A percentile compares a stretch with the other conserved stretches of the same genome.
phyloP scores from a whole-genome alignment of 768 basidiomycete genomes.

The Fibroporia radiculosa region DNA sequence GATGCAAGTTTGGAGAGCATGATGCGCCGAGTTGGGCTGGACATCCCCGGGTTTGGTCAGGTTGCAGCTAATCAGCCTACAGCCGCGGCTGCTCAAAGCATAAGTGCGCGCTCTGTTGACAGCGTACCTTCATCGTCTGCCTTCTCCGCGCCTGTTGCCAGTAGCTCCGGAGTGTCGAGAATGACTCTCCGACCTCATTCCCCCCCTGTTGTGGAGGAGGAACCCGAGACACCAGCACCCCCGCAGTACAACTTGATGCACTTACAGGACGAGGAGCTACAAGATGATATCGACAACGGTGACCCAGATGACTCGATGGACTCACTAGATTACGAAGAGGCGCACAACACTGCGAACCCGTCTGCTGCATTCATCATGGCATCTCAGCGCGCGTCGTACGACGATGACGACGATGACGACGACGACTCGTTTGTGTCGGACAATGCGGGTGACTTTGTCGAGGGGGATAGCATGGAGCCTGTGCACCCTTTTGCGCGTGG shows the following conservation, averaged over 20 bases:
- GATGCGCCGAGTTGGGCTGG: constrained; percentile 54
- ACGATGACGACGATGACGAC: constrained; percentile 36
- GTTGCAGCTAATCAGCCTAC: constrained; percentile 1
- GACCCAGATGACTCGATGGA: constrained; percentile 49
- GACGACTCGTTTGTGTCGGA: constrained; percentile 43
- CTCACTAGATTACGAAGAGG: constrained; percentile 42
- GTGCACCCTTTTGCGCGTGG: constrained; percentile 55
- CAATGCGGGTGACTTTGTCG: constrained; percentile 41
- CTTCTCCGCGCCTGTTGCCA: constrained; percentile 6
- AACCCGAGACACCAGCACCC: constrained; percentile 18
- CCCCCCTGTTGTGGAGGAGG: constrained; percentile 4
- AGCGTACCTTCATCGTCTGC: constrained; percentile 5
- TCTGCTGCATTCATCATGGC: constrained; percentile 69
- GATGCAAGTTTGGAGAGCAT: constrained; percentile 63
- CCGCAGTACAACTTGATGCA: constrained; percentile 20
- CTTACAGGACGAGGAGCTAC: constrained; percentile 19
- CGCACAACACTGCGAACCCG: constrained; percentile 53
- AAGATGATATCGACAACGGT: constrained; percentile 13
- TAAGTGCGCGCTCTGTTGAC: background rate
- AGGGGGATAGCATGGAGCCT: constrained; percentile 26
- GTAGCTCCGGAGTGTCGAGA: constrained; percentile 8
- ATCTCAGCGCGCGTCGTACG: constrained; percentile 29
- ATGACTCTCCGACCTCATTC: constrained; percentile 5
- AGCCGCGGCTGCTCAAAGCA: background rate
- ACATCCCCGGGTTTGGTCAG: constrained; percentile 22